phyloP scores from a whole-genome alignment of 768 basidiomycete genomes.

The Macrolepiota albuminosa region DNA sequence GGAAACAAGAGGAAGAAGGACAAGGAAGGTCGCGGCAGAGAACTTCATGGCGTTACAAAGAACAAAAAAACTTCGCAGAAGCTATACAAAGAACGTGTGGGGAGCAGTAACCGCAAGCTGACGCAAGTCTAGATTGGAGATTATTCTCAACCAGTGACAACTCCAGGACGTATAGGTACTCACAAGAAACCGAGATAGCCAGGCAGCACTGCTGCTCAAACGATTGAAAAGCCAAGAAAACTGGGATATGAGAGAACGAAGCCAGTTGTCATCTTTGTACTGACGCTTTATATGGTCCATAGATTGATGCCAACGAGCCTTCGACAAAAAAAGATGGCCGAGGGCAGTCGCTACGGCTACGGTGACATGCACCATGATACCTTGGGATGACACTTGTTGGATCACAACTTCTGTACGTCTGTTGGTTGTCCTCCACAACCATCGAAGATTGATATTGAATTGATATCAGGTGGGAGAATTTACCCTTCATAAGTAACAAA shows the following conservation, averaged over 20 bases:
- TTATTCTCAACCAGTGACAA: neutral
- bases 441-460: constrained; percentile 3
- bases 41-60: constrained; percentile 44
- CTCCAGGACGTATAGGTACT: constrained; percentile 3
- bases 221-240: constrained; percentile 20
- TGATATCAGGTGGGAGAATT: neutral
- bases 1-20: constrained; percentile 36
- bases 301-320: neutral
- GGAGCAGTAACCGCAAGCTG: constrained; percentile 24
- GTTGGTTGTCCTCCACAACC: constrained; percentile 7
- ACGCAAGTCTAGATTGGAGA: constrained; percentile 15
- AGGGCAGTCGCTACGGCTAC: constrained; percentile 22
- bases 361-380: constrained; percentile 11
- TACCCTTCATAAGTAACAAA: neutral
- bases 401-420: neutral
- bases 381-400: neutral
- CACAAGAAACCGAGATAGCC: constrained; percentile 23
- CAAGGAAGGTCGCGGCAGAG: constrained; percentile 32
- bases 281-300: constrained; percentile 9
- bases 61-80: constrained; percentile 42
- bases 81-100: constrained; percentile 34
- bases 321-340: constrained; percentile 3
- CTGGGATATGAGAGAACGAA: constrained; percentile 16
- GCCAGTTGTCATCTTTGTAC: constrained; percentile 3
- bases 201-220: constrained; percentile 54